These are phyloP conservation scores for Kuraishia molischiana DNA, from an alignment of 805 yeast genomes.

Conservation along the genomic window DNA sequence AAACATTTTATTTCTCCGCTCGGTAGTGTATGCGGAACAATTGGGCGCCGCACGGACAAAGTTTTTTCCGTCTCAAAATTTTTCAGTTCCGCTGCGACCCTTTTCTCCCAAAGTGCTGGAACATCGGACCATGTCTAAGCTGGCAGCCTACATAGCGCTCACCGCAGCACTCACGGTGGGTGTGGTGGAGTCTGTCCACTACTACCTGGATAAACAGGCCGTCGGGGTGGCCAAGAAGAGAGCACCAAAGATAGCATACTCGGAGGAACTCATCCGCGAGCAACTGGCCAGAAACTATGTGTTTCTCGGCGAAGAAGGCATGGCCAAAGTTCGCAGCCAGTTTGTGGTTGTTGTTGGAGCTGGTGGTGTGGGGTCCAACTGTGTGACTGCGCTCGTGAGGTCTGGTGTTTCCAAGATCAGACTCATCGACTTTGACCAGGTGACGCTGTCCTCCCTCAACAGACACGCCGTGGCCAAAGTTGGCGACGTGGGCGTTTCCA, in stretches of 20 bases:
- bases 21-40: too few species aligned
- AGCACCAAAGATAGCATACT: constrained; percentile 19
- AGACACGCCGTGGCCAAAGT: constrained; percentile 93
- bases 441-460: constrained; percentile 81
- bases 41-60: too few species aligned
- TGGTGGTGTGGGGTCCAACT: constrained; percentile 99
- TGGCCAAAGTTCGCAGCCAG: constrained; percentile 59
- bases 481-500: constrained; percentile 85
- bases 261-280: constrained; percentile 74
- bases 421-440: constrained; percentile 93
- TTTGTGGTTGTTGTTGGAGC: constrained; percentile 80
- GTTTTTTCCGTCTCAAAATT: too few species aligned
- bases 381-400: constrained; percentile 79
- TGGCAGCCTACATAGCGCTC: constrained; percentile 9
- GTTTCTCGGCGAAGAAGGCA: constrained; percentile 80
- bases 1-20: too few species aligned
- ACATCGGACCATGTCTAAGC: constrained; percentile 1
- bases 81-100: too few species aligned
- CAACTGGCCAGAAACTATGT: constrained; percentile 93
- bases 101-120: too few species aligned
- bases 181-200: constrained; percentile 25
- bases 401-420: constrained; percentile 78
- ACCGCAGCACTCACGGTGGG: constrained; percentile 26
- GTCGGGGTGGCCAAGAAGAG: too few species aligned
- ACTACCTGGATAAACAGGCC: constrained; percentile 6